These are phyloP conservation scores for Fusarium longipes DNA, from an alignment of 2,329 filamentous ascomycete species.

Conservation along the genomic window DNA sequence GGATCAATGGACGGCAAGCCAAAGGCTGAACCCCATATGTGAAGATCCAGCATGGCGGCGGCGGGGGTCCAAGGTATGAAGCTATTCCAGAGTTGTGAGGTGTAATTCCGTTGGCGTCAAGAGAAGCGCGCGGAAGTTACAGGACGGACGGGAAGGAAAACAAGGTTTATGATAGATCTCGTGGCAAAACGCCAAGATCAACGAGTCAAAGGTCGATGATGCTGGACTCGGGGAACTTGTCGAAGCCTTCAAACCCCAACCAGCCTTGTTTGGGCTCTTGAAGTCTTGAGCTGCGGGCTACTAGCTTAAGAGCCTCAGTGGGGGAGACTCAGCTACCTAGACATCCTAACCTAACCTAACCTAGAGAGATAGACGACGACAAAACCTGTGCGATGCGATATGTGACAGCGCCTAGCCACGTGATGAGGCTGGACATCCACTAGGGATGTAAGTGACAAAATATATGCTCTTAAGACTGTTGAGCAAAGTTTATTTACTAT, in stretches of 20 bases:
- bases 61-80: constrained; percentile 5
- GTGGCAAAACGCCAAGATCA: constrained; percentile 23
- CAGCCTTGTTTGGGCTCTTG: constrained; percentile 33
- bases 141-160: background rate
- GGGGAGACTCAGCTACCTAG: background rate
- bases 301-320: constrained; percentile 2
- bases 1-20: constrained; percentile 89
- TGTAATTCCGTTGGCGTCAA: constrained; percentile 5
- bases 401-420: constrained; percentile 45
- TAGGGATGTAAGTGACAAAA: constrained; percentile 13
- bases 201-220: constrained; percentile 15
- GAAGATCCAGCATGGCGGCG: constrained; percentile 68
- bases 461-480: background rate
- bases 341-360: too few relatives aligned
- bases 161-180: constrained; percentile 14
- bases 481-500: background rate
- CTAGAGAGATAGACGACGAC: too few relatives aligned
- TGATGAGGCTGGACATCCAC: constrained; percentile 32
- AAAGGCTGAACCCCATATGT: constrained; percentile 92
- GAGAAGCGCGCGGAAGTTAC: constrained; percentile 20
- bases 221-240: constrained; percentile 9
- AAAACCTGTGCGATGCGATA: constrained; percentile 5
- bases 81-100: constrained; percentile 29
- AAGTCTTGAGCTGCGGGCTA: constrained; percentile 2
- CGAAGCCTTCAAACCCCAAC: constrained; percentile 33